phyloP scores from a whole-genome alignment of 768 basidiomycete genomes.

The Kwoniella sp. region DNA sequence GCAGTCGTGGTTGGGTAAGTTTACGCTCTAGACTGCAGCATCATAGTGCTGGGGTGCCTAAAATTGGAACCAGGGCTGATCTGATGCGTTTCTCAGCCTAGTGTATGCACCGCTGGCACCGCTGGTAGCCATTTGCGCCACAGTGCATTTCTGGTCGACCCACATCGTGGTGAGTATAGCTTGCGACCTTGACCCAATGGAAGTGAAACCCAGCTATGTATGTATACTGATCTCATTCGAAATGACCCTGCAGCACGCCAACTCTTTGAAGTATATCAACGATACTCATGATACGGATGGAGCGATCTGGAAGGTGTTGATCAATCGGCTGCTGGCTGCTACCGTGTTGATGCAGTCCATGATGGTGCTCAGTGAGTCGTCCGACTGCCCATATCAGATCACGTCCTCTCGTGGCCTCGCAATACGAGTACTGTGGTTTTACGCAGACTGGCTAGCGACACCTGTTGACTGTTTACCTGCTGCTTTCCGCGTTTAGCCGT shows the following conservation, averaged over 20 bases:
- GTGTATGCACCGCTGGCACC: slow-evolving; percentile 93
- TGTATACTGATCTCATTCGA: no score
- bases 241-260: slow-evolving; percentile 16
- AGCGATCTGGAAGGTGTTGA: slow-evolving; percentile 72
- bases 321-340: slow-evolving; percentile 80
- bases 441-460: no score
- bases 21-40: not conserved
- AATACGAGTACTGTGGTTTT: no score
- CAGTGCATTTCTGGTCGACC: slow-evolving; percentile 73
- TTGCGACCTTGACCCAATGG: slow-evolving; percentile 1
- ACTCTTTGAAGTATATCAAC: slow-evolving; percentile 86
- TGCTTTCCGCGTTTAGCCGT: slow-evolving; percentile 24
- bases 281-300: slow-evolving; percentile 88
- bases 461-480: no score
- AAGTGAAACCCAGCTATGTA: no score
- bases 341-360: slow-evolving; percentile 76
- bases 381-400: no score
- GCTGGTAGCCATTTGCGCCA: slow-evolving; percentile 76
- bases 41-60: no score
- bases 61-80: no score
- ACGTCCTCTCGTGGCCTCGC: no score
- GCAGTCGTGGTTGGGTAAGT: slow-evolving; percentile 42
- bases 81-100: slow-evolving; percentile 54
- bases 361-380: slow-evolving; percentile 49
- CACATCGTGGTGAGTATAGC: slow-evolving; percentile 36